phyloP scores from a whole-genome alignment of 352 stramenopile species.

The Pythium rishiriense region DNA sequence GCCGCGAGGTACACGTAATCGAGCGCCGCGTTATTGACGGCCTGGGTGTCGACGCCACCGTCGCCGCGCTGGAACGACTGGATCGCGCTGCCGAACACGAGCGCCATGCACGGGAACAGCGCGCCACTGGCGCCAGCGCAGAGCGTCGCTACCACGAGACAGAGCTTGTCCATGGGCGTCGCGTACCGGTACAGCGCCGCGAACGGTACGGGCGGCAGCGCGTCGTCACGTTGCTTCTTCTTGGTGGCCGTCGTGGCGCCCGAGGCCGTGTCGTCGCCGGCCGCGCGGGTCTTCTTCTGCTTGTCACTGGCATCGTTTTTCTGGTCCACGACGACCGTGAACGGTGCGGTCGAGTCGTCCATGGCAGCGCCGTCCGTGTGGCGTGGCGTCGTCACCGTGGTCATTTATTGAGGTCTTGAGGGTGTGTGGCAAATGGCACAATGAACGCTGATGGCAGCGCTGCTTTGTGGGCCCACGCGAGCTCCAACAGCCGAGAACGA shows the following conservation, averaged over 20 bases:
- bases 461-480: too few relatives aligned
- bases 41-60: slow-evolving; percentile 1
- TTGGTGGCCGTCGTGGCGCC: not conserved
- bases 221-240: not conserved
- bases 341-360: not conserved
- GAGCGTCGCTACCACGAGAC: not conserved
- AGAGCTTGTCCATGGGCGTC: not conserved
- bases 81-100: not conserved
- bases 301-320: too few relatives aligned
- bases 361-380: not conserved
- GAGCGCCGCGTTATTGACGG: not conserved
- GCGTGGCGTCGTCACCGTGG: not conserved
- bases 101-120: not conserved
- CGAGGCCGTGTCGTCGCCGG: too few relatives aligned
- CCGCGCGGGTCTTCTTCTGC: too few relatives aligned
- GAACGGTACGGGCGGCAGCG: not conserved
- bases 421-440: not conserved
- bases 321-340: not conserved
- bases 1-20: not conserved
- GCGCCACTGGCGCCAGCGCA: not conserved
- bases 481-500: too few relatives aligned
- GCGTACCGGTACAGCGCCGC: not conserved
- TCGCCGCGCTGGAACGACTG: not conserved
- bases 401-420: not conserved
- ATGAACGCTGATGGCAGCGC: not conserved